A percentile compares a stretch with the other conserved stretches of the same genome.
phyloP scores from a whole-genome alignment of 805 yeast species.

The Saturnispora sekii region DNA sequence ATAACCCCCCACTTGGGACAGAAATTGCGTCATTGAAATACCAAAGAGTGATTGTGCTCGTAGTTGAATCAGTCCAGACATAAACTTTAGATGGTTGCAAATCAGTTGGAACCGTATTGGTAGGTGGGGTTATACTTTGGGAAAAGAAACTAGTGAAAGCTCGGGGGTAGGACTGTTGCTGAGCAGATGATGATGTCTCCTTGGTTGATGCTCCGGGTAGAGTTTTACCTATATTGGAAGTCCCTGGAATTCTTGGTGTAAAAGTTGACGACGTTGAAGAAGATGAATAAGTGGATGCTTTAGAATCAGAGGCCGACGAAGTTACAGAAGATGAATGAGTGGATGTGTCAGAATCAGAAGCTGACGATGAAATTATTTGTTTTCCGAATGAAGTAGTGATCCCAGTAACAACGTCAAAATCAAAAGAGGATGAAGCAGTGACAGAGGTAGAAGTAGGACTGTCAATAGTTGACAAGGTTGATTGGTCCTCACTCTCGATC shows the following conservation, averaged over 20 bases:
- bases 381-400: background rate
- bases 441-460: background rate
- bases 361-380: background rate
- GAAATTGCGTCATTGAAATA: background rate
- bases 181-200: no score
- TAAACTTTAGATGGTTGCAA: slow-evolving; percentile 1
- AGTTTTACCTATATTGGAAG: no score
- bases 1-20: slow-evolving; percentile 4
- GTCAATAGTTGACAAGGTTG: background rate
- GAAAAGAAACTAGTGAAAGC: no score
- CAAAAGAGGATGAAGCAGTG: background rate
- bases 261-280: no score
- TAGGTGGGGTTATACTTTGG: background rate
- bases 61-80: slow-evolving; percentile 2
- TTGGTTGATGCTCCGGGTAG: no score
- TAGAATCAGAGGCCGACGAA: background rate
- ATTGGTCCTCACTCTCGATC: no score
- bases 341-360: background rate
- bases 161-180: no score
- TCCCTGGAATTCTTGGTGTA: no score
- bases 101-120: background rate
- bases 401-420: background rate
- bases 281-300: background rate
- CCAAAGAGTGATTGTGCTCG: slow-evolving; percentile 1
- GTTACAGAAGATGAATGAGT: background rate